These are phyloP conservation scores for Elaeis guineensis DNA, from an alignment of 176 grass and related monocot genomes.

Conservation along the genomic window DNA sequence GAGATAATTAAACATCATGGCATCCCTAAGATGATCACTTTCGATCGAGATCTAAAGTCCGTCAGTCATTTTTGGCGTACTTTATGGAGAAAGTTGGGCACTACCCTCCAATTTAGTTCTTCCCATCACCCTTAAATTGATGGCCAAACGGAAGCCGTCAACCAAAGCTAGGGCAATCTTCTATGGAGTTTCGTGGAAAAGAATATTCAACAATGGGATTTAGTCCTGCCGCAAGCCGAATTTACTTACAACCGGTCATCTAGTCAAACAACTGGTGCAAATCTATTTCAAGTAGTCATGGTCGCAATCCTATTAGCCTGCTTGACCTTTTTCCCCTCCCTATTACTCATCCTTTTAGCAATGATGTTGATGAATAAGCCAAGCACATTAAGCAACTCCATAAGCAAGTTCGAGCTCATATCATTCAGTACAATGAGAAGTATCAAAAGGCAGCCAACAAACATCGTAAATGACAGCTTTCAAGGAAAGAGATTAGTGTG, in stretches of 20 bases:
- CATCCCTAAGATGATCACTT: not conserved
- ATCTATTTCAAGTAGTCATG: not conserved
- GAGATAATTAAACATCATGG: not conserved
- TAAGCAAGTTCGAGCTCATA: not conserved
- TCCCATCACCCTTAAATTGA: not conserved
- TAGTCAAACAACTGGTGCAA: not conserved
- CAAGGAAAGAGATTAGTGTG: no score
- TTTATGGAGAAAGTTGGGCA: not conserved
- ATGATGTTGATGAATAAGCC: not conserved
- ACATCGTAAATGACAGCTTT: not conserved
- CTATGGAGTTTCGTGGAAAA: no score
- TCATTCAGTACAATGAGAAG: not conserved
- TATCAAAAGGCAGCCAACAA: not conserved
- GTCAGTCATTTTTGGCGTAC: not conserved
- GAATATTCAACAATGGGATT: no score
- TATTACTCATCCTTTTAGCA: not conserved
- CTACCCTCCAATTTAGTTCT: not conserved
- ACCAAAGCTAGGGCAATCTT: no score
- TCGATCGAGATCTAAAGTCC: not conserved
- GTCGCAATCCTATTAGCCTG: not conserved
- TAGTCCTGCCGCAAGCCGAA: no score
- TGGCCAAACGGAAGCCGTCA: not conserved
- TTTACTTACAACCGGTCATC: not conserved
- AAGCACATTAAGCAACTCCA: not conserved
- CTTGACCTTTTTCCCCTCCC: not conserved